Evolutionary conservation across 306 rosid genomes (phyloP), one percentile per base, ranked within the genome.

Genomic region (Biancaea sappan): DNA sequence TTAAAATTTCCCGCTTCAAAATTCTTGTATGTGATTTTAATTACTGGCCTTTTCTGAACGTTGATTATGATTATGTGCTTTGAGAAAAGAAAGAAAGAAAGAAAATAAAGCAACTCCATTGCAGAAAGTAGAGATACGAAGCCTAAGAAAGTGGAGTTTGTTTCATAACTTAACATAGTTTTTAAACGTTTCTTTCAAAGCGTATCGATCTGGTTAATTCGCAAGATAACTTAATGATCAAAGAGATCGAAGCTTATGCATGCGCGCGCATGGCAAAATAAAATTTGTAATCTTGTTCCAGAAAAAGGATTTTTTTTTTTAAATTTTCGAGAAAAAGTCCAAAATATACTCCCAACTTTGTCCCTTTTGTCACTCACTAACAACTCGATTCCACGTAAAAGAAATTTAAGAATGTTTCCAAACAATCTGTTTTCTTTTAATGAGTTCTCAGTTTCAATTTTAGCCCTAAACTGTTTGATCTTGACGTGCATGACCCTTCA

Each of bases 141-240:
- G 91, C 96, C 85, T 92, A 85, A 85, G 84, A 47, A 79, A n/a
- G n/a, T 81, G 88, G 90, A 85, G 98, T 75, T 76, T 84, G 80
- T 66, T 72, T n/a, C n/a, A n/a, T n/a, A n/a, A n/a, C n/a, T n/a
- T n/a, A n/a, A n/a, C 73, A 26, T 65, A 16, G 73, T 35, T 61
- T 70, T 69, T 66, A 66, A 53, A 68, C 61, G 80, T 78, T 76
- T 74, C 54, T 41, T 77, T 79, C 64, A 84, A 79, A 76, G 71
- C 67, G 60, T 22, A 16, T 31, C 19, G 24, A n/a, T 79, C 72
- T 76, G 73, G 84, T 86, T 84, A 51, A 66, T 82, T 73, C 73
- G 79, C 75, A 73, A 75, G 77, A 82, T 77, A 61, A 76, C 69
- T 31, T 74, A 47, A 4, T 32, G 65, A 69, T 77, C 51, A 56